Conservation (phyloP, 805 yeast species). For the Kregervanrija pseudodelftensis region DNA sequence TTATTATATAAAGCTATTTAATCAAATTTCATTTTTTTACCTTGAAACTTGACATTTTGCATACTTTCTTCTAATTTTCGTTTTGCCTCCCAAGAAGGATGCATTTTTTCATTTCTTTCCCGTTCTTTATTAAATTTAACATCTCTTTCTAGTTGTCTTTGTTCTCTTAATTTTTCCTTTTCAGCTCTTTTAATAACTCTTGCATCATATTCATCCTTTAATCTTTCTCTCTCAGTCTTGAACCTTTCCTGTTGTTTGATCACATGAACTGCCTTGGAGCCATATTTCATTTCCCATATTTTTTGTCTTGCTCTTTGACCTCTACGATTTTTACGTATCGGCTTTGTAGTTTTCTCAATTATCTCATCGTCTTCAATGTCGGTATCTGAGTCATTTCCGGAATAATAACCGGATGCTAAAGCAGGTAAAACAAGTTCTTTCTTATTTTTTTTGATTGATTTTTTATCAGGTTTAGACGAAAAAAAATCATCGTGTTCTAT, state of each 20-base stretch:
- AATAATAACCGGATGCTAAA: constrained; percentile 71
- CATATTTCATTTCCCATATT: constrained; percentile 92
- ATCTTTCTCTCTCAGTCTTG: constrained; percentile 48
- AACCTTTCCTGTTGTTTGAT: constrained; percentile 52
- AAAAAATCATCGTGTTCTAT: constrained; percentile 36
- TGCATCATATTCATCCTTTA: constrained; percentile 62
- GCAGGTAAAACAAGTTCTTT: constrained; percentile 49
- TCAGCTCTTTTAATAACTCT: constrained; percentile 62
- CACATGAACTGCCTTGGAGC: constrained; percentile 76
- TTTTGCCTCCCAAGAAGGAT: constrained; percentile 99
- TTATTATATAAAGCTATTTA: constrained; percentile 11
- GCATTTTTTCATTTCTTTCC: constrained; percentile 32
- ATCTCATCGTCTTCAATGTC: constrained; percentile 36
- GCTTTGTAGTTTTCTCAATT: constrained; percentile 43
- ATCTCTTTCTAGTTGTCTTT: constrained; percentile 8
- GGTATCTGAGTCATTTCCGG: constrained; percentile 71
- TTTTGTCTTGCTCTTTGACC: constrained; percentile 97
- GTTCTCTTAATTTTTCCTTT: constrained; percentile 29
- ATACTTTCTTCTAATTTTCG: constrained; percentile 59
- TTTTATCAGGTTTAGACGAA: constrained; percentile 18
- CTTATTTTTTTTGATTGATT: constrained; percentile 24
- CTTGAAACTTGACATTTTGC: constrained; percentile 62
- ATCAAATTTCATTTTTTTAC: constrained; percentile 80
- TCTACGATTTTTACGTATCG: constrained; percentile 73
- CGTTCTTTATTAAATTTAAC: constrained; percentile 11